Percentiles rank a stretch among this genome's conserved stretches.
Evolutionary conservation across 2,329 filamentous ascomycete species (phyloP).

Genomic region (Ambrosiella cleistominuta): DNA sequence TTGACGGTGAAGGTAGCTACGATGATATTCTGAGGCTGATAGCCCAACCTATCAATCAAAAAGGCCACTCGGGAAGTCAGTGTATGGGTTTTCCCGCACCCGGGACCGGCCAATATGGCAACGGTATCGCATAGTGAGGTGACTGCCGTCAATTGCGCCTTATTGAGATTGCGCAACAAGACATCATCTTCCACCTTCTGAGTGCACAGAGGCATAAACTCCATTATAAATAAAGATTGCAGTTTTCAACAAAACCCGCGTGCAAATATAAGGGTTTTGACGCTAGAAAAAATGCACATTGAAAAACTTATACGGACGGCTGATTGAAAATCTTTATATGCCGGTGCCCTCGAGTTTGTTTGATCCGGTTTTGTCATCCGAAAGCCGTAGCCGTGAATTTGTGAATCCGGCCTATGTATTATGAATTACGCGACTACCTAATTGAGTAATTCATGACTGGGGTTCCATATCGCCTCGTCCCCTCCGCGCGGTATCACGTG

Average conservation of each 20-base stretch:
- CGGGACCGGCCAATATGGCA: conserved; percentile 49
- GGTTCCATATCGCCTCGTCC: neutral
- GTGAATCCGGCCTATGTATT: neutral
- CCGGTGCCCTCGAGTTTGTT: too few species aligned
- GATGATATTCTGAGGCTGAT: conserved; percentile 71
- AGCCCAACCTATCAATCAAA: conserved; percentile 53
- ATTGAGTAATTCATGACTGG: neutral
- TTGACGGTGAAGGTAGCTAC: conserved; percentile 97
- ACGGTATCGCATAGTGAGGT: conserved; percentile 36
- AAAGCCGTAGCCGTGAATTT: too few species aligned
- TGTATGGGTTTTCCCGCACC: conserved; percentile 85
- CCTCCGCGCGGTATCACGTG: neutral
- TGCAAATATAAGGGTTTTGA: too few species aligned
- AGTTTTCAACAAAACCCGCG: too few species aligned
- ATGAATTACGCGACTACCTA: neutral
- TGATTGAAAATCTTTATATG: too few species aligned
- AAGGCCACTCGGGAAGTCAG: conserved; percentile 84
- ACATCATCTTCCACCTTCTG: neutral
- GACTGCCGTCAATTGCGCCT: conserved; percentile 38
- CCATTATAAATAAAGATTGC: neutral
- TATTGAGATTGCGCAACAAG: conserved; percentile 33
- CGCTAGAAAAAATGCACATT: too few species aligned
- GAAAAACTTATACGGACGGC: too few species aligned
- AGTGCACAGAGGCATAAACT: neutral
- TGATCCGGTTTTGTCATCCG: too few species aligned